Percentiles rank a stretch among this genome's conserved stretches.
Conservation (phyloP, 331 rosid genomes). For the Quercus phellos region DNA sequence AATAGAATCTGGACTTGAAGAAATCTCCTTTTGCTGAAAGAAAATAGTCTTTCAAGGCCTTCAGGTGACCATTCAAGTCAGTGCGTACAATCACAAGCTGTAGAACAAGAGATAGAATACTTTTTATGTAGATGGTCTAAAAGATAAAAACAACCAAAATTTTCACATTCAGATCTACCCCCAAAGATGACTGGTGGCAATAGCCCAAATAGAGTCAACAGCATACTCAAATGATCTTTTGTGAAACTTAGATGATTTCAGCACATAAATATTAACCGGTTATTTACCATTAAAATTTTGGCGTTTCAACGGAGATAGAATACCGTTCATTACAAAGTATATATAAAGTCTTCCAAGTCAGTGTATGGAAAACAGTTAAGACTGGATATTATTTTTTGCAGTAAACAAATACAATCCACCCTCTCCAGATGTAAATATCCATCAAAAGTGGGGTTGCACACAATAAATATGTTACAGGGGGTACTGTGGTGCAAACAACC, state of each 20-base stretch:
- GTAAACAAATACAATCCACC: background rate
- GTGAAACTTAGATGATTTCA: conserved; percentile 88
- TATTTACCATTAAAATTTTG: conserved; percentile 9
- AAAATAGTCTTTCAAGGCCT: conserved; percentile 90
- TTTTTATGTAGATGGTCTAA: conserved; percentile 10
- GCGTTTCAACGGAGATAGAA: background rate
- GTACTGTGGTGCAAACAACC: too few species aligned
- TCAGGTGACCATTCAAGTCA: conserved; percentile 38
- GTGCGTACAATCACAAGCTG: background rate
- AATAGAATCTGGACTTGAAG: conserved; percentile 40
- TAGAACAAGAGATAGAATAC: conserved; percentile 23
- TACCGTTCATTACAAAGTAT: conserved; percentile 1
- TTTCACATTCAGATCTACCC: conserved; percentile 73
- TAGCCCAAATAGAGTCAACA: conserved; percentile 74
- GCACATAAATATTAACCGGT: conserved; percentile 23
- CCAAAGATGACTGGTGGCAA: conserved; percentile 89
- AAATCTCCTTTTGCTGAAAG: conserved; percentile 95
- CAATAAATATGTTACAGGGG: too few species aligned
- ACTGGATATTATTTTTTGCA: background rate
- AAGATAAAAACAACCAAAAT: conserved; percentile 18
- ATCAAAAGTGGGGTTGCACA: too few species aligned
- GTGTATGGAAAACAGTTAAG: conserved; percentile 4
- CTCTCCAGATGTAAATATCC: too few species aligned
- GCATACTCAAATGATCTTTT: conserved; percentile 84
- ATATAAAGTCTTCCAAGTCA: background rate